Base-by-base conservation (phyloP, 2,329 filamentous ascomycete genomes). In the Magnaporthales sp. region DNA sequence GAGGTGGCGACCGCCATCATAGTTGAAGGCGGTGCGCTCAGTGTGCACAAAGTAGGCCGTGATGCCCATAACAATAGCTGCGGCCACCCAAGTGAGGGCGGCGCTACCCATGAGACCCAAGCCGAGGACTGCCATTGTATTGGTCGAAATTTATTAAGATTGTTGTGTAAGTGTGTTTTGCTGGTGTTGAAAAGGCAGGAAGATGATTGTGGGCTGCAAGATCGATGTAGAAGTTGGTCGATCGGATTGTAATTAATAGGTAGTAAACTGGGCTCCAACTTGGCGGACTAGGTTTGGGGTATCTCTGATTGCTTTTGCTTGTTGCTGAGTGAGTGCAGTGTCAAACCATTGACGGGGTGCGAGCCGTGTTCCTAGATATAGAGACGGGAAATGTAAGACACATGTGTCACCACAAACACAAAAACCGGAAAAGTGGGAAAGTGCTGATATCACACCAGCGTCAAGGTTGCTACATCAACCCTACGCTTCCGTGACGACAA, bases 1-100 rank as follows among this genome's bases (percentile, higher is more conserved):
- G 26, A 64, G 31, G 63, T 64, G 63, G 22, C 63, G 63, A 32
- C 38, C 38, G 24, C 63, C 63, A n/a, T 63, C 62, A 19, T 51
- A 51, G 38, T 19, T 19, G 10, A n/a, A 51, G 38, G n/a, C 38
- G 38, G 38, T n/a, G 38, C 38, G 38, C 38, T 51, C 38, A n/a
- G 38, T 51, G 58, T 61, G 58, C 32, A 64, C 51, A 46, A 64
- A 64, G 32, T 46, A 64, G 24, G 63, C 63, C 19, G 63, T 64
- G 38, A 64, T 64, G 22, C 63, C 63, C 8, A 54, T 31, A 19
- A 64, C 63, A 27, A 64, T 64, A 3, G 32, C 13, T 6, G 63
- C 30, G n/a, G 38, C 38, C 38, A 51, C 38, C 38, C 38, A 51
- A n/a, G 38, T 51, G 38, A 51, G 38, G 38, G 38, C 38, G 38